These are phyloP conservation scores for Clitopilus hobsonii DNA, from an alignment of 768 basidiomycete genomes.

Conservation along the genomic window DNA sequence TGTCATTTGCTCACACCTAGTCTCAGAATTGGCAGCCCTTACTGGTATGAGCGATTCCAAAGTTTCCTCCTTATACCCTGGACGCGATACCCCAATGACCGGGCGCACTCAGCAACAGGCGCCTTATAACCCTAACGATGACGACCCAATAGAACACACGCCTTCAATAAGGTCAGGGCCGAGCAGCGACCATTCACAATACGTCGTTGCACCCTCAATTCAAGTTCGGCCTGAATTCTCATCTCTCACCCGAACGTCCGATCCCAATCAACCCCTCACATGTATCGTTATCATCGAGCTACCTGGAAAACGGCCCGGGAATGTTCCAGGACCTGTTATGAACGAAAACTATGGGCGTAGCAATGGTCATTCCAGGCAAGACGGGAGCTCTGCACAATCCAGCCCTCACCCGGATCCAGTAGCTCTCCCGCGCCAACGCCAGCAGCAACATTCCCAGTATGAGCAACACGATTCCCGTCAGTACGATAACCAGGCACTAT, in stretches of 20 bases:
- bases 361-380: conserved; percentile 18
- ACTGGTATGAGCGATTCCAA: conserved; percentile 80
- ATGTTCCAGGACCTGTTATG: conserved; percentile 50
- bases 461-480: conserved; percentile 20
- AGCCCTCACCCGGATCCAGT: conserved; percentile 35
- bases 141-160: conserved; percentile 75
- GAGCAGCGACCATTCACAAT: conserved; percentile 45
- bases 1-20: conserved; percentile 4
- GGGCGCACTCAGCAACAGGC: conserved; percentile 30
- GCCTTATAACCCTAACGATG: conserved; percentile 71
- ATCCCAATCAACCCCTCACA: conserved; percentile 79
- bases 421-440: conserved; percentile 18
- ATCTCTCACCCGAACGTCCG: conserved; percentile 65
- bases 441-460: conserved; percentile 16
- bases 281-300: conserved; percentile 94
- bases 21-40: conserved; percentile 83
- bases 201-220: conserved; percentile 89
- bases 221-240: conserved; percentile 92
- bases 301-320: conserved; percentile 62
- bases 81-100: conserved; percentile 53
- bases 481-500: conserved; percentile 23
- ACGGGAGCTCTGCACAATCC: conserved; percentile 33
- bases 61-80: conserved; percentile 56
- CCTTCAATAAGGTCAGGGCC: conserved; percentile 43
- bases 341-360: conserved; percentile 41